Evolutionary conservation across 805 yeast genomes (phyloP), one percentile per base, ranked within the genome.

Genomic region (Pichia rugopelliculosa): DNA sequence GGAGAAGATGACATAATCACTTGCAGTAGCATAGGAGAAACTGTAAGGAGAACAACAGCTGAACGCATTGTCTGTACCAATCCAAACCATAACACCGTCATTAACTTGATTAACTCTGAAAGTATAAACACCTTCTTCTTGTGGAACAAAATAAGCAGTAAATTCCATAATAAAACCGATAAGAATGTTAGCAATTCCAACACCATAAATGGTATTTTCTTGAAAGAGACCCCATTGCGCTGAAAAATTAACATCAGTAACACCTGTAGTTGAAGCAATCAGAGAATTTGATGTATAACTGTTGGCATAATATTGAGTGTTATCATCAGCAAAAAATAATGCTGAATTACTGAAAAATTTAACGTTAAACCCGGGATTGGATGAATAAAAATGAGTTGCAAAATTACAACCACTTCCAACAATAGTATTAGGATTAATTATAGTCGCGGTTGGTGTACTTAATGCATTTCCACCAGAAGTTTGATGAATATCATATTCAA

Each of bases 1-100:
- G 10, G 39, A 68, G 59, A 54, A 74, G 70, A 20, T 55, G 56
- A 24, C 68, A 58, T 10, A 2, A 27, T 12, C n/a, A 13, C n/a
- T 13, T 12, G 33, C 12, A 27, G 33, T n/a, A 27, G 12, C 33
- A 3, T 3, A 13, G 4, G 33, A n/a, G 13, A 27, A 13, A 9
- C 13, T n/a, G 13, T 27, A 27, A 9, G 33, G 33, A 12, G 33
- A 27, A 27, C 33, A 27, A 27, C 33, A 27, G 3, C n/a, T 27
- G 13, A 27, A 27, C 3, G 63, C 62, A 42, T 50, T 54, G 6
- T 59, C 57, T 12, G 59, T 60, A 33, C 67, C 67, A 40, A 60
- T 46, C 37, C 54, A 57, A 40, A 69, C 61, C 52, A 59, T 59
- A 18, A 53, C 62, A 21, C 56, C 50, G 52, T 67, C 69, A 55